Percentiles rank a stretch among this genome's conserved stretches.
Evolutionary conservation across 2,329 filamentous ascomycete species (phyloP).

Genomic region (Clarireedia hainanense): DNA sequence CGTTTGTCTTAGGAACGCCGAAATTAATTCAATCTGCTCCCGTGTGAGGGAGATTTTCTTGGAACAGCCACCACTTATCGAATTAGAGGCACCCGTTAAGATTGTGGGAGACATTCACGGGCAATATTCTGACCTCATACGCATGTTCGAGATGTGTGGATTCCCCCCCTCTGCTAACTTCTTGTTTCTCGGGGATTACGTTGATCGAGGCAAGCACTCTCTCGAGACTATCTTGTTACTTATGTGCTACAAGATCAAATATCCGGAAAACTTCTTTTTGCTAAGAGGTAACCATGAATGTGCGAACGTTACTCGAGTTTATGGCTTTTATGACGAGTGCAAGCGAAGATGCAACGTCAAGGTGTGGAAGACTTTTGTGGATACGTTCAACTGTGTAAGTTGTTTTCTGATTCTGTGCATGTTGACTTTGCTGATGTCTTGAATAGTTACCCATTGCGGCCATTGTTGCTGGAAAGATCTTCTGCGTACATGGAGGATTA

Average conservation of each 20-base stretch:
- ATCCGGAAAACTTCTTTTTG: slow-evolving; percentile 94
- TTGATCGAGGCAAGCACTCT: slow-evolving; percentile 92
- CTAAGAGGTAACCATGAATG: slow-evolving; percentile 94
- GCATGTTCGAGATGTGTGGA: slow-evolving; percentile 98
- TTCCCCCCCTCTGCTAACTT: slow-evolving; percentile 91
- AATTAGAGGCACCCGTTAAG: slow-evolving; percentile 91
- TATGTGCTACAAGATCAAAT: slow-evolving; percentile 95
- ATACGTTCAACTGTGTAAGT: slow-evolving; percentile 76
- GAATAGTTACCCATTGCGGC: slow-evolving; percentile 74
- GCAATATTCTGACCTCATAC: slow-evolving; percentile 91
- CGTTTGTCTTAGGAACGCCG: slow-evolving; percentile 93
- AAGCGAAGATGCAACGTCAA: slow-evolving; percentile 95
- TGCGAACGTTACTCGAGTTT: slow-evolving; percentile 90
- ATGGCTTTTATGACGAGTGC: slow-evolving; percentile 98
- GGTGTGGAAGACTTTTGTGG: slow-evolving; percentile 96
- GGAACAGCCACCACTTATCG: slow-evolving; percentile 83
- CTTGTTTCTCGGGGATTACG: slow-evolving; percentile 91
- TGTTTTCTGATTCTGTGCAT: not conserved
- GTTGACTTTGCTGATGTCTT: slow-evolving; percentile 12
- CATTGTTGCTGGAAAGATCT: slow-evolving; percentile 97
- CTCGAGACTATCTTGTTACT: slow-evolving; percentile 89
- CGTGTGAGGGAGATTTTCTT: slow-evolving; percentile 84
- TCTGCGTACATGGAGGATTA: slow-evolving; percentile 91
- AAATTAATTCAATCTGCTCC: slow-evolving; percentile 89
- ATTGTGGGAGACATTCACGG: slow-evolving; percentile 96